A percentile compares a stretch with the other conserved stretches of the same genome.
Conservation (phyloP, 2,329 filamentous ascomycete genomes). For the Hymenoscyphus infarciens region DNA sequence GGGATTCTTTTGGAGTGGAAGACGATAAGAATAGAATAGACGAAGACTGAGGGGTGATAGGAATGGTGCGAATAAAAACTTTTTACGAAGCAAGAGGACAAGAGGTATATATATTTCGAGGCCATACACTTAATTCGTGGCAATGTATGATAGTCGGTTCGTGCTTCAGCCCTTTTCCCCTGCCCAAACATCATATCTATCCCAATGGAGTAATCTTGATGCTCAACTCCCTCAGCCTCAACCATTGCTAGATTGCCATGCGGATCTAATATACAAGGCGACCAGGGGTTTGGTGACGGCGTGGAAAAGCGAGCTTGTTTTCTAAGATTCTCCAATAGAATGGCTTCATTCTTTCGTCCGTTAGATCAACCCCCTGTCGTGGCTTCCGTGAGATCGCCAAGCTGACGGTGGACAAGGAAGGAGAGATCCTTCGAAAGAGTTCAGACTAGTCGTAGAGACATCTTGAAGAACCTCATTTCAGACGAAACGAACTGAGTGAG, state of each 20-base stretch:
- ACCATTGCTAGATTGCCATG: not conserved
- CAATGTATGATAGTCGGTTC: not conserved
- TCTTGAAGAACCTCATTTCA: not conserved
- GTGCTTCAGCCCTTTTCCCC: not conserved
- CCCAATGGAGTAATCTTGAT: not conserved
- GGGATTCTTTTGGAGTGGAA: not conserved
- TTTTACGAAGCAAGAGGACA: not conserved
- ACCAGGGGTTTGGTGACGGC: not conserved
- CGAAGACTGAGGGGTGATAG: not conserved
- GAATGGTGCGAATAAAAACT: not conserved
- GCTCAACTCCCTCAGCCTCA: not conserved
- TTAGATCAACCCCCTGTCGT: not conserved
- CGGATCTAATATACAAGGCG: not conserved
- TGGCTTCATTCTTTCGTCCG: not conserved
- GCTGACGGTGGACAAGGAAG: not conserved
- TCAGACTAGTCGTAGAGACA: not conserved
- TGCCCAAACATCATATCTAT: not conserved
- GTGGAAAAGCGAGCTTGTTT: not conserved
- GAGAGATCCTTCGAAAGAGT: not conserved
- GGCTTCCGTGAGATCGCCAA: not conserved
- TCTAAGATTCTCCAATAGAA: not conserved
- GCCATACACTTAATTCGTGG: not conserved
- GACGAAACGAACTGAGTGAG: not conserved
- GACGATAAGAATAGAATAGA: not conserved
- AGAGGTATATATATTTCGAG: not conserved